Evolutionary conservation across 1,284 basidiomycete genomes (phyloP).

Genomic region (Vanrija sp.): DNA sequence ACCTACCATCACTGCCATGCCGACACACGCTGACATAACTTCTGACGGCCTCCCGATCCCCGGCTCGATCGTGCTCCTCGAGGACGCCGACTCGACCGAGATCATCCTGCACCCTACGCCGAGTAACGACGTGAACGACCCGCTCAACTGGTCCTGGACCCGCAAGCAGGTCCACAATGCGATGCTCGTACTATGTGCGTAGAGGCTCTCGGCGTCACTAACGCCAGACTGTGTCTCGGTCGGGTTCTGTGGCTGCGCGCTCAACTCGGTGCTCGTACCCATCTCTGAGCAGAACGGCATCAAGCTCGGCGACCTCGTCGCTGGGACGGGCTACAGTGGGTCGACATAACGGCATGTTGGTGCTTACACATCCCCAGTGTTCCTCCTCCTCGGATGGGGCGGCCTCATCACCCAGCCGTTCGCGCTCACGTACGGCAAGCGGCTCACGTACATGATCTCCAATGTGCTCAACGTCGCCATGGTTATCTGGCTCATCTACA

Average conservation of each 20-base stretch:
- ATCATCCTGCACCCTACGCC: constrained; percentile 21
- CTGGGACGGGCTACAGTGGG: constrained; percentile 18
- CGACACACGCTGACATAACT: too few species aligned
- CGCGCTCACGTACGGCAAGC: constrained; percentile 22
- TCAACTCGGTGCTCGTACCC: constrained; percentile 25
- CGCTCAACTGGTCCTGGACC: constrained; percentile 19
- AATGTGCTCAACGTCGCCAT: constrained; percentile 3
- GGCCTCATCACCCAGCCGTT: constrained; percentile 25
- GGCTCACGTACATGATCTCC: constrained; percentile 20
- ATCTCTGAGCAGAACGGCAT: constrained; percentile 18
- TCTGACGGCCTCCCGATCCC: constrained; percentile 14
- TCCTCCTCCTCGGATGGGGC: constrained; percentile 26
- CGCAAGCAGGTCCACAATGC: constrained; percentile 18
- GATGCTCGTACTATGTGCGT: constrained; percentile 20
- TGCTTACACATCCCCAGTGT: neutral
- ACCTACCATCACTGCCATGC: too few species aligned
- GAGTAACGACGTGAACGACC: constrained; percentile 22
- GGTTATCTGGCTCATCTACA: constrained; percentile 21
- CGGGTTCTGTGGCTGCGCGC: constrained; percentile 11
- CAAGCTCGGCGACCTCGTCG: constrained; percentile 17
- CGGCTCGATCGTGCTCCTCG: constrained; percentile 21
- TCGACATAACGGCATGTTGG: too few species aligned
- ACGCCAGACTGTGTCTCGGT: neutral
- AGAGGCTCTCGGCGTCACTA: too few species aligned
- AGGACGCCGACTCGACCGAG: constrained; percentile 8